These are phyloP conservation scores for Eucalyptus erythrocorys DNA, from an alignment of 345 rosid species.

Conservation along the genomic window DNA sequence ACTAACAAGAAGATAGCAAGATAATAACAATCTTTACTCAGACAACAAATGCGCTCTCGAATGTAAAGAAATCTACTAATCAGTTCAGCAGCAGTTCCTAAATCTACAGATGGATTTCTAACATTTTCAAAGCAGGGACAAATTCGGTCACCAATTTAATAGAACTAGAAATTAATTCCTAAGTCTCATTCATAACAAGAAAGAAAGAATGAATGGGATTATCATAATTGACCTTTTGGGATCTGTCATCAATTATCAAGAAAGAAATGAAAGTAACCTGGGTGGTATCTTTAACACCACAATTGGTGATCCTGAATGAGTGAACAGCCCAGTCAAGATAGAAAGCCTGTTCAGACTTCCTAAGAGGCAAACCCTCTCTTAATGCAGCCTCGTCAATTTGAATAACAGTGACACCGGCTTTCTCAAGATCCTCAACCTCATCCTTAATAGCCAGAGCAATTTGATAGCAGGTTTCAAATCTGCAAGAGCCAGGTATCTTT, in stretches of 20 bases:
- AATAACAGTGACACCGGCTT: constrained; percentile 71
- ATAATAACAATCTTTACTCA: background rate
- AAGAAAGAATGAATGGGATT: background rate
- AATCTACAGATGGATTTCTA: background rate
- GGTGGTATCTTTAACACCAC: constrained; percentile 78
- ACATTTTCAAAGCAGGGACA: background rate
- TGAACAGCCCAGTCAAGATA: constrained; percentile 98
- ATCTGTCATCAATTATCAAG: background rate
- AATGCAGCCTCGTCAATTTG: constrained; percentile 96
- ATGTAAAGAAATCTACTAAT: background rate
- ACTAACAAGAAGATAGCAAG: background rate
- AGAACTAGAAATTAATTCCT: background rate
- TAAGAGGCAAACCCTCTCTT: constrained; percentile 93
- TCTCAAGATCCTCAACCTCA: constrained; percentile 96
- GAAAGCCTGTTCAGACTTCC: constrained; percentile 96
- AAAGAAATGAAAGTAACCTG: constrained; percentile 35
- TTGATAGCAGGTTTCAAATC: constrained; percentile 90
- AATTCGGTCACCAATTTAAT: background rate
- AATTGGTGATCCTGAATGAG: constrained; percentile 94
- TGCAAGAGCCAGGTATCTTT: constrained; percentile 5
- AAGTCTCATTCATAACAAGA: background rate
- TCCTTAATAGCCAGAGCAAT: constrained; percentile 96
- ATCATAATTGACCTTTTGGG: background rate
- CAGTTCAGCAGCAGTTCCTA: background rate
- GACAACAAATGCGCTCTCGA: background rate